These are phyloP conservation scores for Globisporangium perplexum DNA, from an alignment of 352 stramenopile species.

Conservation along the genomic window DNA sequence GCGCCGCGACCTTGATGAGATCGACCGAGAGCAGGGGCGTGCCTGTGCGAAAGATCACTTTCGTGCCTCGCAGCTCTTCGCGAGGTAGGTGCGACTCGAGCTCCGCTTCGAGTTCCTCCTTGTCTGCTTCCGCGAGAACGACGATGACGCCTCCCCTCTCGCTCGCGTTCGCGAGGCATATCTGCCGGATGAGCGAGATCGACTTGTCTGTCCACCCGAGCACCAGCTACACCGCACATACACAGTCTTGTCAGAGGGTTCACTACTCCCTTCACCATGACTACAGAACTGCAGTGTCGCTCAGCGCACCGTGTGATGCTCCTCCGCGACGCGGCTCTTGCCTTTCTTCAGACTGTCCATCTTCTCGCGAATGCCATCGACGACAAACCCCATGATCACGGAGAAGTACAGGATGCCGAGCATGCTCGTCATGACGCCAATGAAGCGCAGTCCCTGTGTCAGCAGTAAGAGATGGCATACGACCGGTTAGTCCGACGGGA, in stretches of 20 bases:
- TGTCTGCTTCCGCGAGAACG: conserved; percentile 66
- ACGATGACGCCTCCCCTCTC: conserved; percentile 80
- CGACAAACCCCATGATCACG: conserved; percentile 88
- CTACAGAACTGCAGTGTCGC: neutral
- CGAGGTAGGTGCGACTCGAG: conserved; percentile 49
- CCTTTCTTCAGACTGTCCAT: conserved; percentile 89
- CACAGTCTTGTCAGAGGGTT: neutral
- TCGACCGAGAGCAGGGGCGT: conserved; percentile 78
- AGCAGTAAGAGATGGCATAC: neutral
- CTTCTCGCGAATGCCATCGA: conserved; percentile 81
- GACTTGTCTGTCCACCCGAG: conserved; percentile 87
- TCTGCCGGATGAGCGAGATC: conserved; percentile 80
- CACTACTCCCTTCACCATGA: neutral
- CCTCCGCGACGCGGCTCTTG: conserved; percentile 74
- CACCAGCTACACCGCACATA: conserved; percentile 38
- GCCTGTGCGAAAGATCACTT: conserved; percentile 77
- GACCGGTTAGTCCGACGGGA: neutral
- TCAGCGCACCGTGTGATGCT: conserved; percentile 60
- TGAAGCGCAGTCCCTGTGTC: conserved; percentile 37
- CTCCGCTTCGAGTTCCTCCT: conserved; percentile 72
- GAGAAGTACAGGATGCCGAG: conserved; percentile 83
- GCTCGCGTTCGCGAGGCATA: conserved; percentile 83
- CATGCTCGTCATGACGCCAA: conserved; percentile 57
- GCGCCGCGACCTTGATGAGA: conserved; percentile 72
- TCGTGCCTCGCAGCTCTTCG: conserved; percentile 61